phyloP scores from a whole-genome alignment of 2,329 filamentous ascomycete species.

The Keithomyces neogunnii region DNA sequence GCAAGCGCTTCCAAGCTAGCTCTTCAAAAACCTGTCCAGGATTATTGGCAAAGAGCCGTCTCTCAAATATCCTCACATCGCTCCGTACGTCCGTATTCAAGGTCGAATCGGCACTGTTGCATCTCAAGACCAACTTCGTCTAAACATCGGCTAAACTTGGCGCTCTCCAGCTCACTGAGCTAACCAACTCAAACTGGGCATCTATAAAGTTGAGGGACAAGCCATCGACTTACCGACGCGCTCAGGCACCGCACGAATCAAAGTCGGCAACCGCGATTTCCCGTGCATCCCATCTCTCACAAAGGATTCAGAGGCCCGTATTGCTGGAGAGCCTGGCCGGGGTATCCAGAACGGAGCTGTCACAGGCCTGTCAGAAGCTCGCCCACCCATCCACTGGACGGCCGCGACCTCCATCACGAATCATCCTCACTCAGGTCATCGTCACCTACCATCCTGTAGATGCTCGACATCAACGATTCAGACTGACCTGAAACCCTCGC shows the following conservation, averaged over 20 bases:
- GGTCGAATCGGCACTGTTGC: too few species aligned
- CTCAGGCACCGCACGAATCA: background rate
- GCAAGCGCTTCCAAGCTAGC: too few species aligned
- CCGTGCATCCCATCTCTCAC: background rate
- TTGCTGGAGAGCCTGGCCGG: background rate
- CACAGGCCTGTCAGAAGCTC: background rate
- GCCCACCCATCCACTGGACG: background rate
- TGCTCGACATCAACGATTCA: background rate
- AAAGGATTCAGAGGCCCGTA: background rate
- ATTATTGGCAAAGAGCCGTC: too few species aligned
- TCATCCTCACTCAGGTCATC: background rate
- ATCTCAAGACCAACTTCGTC: background rate
- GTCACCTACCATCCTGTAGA: background rate
- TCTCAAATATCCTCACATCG: too few species aligned
- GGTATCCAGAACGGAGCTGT: background rate
- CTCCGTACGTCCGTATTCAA: too few species aligned
- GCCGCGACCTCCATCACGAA: background rate
- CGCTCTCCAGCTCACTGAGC: background rate
- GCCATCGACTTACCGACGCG: background rate
- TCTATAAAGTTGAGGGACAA: background rate
- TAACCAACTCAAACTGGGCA: background rate
- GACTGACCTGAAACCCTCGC: background rate
- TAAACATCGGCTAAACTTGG: slow-evolving; percentile 5
- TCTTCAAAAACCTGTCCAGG: too few species aligned
- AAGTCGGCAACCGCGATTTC: background rate